Conservation (phyloP, 208 protist genomes). For the Acanthamoeba divionensis region DNA sequence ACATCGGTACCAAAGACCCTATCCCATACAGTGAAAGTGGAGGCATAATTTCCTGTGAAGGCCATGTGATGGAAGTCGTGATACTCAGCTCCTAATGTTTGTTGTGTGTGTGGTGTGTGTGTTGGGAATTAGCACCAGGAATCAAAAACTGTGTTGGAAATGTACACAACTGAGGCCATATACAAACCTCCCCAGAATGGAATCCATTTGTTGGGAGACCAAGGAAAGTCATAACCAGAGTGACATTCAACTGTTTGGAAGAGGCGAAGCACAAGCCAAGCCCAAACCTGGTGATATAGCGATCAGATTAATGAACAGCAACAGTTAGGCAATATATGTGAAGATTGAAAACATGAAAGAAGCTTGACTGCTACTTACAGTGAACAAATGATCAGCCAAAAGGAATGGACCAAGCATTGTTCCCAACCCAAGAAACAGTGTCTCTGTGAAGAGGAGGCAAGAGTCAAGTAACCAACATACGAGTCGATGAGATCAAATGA, state of each 20-base stretch:
- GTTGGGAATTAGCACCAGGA: not conserved
- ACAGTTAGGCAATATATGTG: not conserved
- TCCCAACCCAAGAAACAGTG: conserved; percentile 2
- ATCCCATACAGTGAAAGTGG: conserved; percentile 66
- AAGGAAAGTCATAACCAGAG: conserved; percentile 72
- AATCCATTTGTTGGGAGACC: conserved; percentile 48
- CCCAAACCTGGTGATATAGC: not conserved
- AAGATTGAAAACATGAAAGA: not conserved
- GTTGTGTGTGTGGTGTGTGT: not conserved
- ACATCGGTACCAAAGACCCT: conserved; percentile 64
- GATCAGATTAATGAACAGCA: not conserved
- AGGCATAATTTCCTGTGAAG: conserved; percentile 69
- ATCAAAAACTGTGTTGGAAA: too few species aligned
- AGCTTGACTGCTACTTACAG: conserved; percentile 29
- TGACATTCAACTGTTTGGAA: conserved; percentile 68
- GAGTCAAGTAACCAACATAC: too few species aligned
- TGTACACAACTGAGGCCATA: not conserved
- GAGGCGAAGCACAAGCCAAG: conserved; percentile 57
- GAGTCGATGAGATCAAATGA: too few species aligned
- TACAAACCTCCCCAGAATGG: conserved; percentile 65
- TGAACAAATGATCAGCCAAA: conserved; percentile 58
- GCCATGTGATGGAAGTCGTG: conserved; percentile 71
- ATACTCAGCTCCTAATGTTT: conserved; percentile 28
- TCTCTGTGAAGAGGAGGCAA: conserved; percentile 56
- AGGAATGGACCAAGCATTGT: conserved; percentile 67